A percentile compares a stretch with the other conserved stretches of the same genome.
Evolutionary conservation across 1,139 yeast genomes (phyloP).

Genomic region (Candida tropicalis): DNA sequence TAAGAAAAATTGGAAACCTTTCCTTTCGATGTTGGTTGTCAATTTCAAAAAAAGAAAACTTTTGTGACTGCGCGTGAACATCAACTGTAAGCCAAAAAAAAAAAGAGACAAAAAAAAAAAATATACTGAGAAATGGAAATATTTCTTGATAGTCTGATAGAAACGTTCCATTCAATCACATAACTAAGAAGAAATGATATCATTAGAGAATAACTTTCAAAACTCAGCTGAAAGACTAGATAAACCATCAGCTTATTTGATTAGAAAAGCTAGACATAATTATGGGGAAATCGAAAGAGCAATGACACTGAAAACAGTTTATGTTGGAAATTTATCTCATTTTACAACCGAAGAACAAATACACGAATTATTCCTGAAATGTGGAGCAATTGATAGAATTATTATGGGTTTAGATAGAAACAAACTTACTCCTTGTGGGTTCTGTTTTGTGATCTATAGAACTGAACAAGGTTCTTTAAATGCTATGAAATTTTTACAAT

Average conservation of each 20-base stretch:
- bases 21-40: no score
- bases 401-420: slow-evolving; percentile 93
- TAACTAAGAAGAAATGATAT: slow-evolving; percentile 46
- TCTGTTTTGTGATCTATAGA: slow-evolving; percentile 83
- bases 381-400: slow-evolving; percentile 76
- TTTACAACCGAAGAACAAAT: slow-evolving; percentile 94
- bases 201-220: slow-evolving; percentile 57
- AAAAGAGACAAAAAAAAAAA: background rate
- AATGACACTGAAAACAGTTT: slow-evolving; percentile 70
- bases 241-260: slow-evolving; percentile 73
- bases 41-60: no score
- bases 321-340: slow-evolving; percentile 83
- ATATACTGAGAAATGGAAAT: background rate
- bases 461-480: slow-evolving; percentile 70
- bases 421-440: slow-evolving; percentile 92
- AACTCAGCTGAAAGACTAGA: slow-evolving; percentile 68
- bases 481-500: slow-evolving; percentile 78
- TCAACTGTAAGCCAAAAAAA: background rate
- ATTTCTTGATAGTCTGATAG: no score
- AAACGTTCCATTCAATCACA: no score
- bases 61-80: background rate
- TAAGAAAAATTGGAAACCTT: no score
- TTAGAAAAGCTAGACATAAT: slow-evolving; percentile 67
- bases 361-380: slow-evolving; percentile 77
- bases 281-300: slow-evolving; percentile 65